Conservation (phyloP, 208 protist species). For the Novymonas esmeraldas region DNA sequence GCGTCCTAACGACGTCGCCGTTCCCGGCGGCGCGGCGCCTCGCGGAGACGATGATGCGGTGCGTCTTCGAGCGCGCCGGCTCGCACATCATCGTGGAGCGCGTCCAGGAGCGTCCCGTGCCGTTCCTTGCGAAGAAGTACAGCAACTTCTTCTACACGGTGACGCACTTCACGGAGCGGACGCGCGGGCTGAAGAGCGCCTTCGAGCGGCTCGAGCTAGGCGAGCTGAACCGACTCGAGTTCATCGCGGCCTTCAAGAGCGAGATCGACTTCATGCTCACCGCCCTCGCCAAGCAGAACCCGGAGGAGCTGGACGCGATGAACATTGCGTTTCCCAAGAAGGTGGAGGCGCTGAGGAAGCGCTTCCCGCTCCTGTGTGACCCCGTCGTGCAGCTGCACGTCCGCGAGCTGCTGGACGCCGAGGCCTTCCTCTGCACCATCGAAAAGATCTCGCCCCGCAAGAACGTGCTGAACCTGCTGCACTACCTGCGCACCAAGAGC, state of each 20-base stretch:
- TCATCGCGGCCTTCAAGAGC: slow-evolving; percentile 49
- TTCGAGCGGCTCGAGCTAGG: slow-evolving; percentile 76
- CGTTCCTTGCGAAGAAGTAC: slow-evolving; percentile 68
- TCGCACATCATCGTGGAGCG: slow-evolving; percentile 52
- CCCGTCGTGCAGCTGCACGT: slow-evolving; percentile 72
- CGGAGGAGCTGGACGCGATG: slow-evolving; percentile 62
- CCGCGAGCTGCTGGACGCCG: slow-evolving; percentile 62
- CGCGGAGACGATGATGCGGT: slow-evolving; percentile 73
- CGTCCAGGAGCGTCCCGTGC: slow-evolving; percentile 35
- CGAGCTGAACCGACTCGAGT: slow-evolving; percentile 73
- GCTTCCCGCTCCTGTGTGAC: slow-evolving; percentile 64
- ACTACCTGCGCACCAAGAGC: slow-evolving; percentile 75
- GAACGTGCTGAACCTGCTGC: slow-evolving; percentile 81
- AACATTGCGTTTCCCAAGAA: slow-evolving; percentile 63
- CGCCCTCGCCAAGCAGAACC: slow-evolving; percentile 58
- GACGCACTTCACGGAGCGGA: slow-evolving; percentile 63
- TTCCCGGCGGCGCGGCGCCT: slow-evolving; percentile 68
- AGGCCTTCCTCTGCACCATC: slow-evolving; percentile 73
- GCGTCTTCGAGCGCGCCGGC: slow-evolving; percentile 65
- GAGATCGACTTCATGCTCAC: slow-evolving; percentile 71
- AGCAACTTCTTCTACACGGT: slow-evolving; percentile 77
- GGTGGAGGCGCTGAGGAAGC: slow-evolving; percentile 48
- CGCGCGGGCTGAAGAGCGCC: slow-evolving; percentile 45
- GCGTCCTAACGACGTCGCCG: slow-evolving; percentile 68
- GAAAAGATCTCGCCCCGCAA: slow-evolving; percentile 78